Evolutionary conservation across 1,284 basidiomycete genomes (phyloP).

Genomic region (Fomitopsis palustris): DNA sequence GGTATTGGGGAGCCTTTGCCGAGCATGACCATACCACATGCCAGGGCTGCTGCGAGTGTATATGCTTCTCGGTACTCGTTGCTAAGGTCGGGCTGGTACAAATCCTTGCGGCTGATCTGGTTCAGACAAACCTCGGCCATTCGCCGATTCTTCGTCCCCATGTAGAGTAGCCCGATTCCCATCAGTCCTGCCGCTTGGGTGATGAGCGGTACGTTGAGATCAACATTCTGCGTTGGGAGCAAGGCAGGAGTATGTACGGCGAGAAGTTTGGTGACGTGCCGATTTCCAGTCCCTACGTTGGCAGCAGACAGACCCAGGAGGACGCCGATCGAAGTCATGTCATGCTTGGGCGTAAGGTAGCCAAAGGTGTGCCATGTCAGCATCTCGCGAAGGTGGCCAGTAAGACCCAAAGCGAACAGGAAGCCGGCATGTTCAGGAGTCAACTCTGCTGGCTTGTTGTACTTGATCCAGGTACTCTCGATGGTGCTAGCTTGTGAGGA

Average conservation of each 20-base stretch:
- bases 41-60: slow-evolving; percentile 83
- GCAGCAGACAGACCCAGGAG: slow-evolving; percentile 90
- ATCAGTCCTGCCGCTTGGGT: slow-evolving; percentile 90
- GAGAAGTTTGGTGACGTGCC: slow-evolving; percentile 85
- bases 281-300: slow-evolving; percentile 85
- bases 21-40: slow-evolving; percentile 95
- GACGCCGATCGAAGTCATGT: slow-evolving; percentile 90
- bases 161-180: slow-evolving; percentile 87
- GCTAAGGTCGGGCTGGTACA: slow-evolving; percentile 77
- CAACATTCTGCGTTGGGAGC: slow-evolving; percentile 82
- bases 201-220: slow-evolving; percentile 86
- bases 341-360: slow-evolving; percentile 94
- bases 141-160: slow-evolving; percentile 82
- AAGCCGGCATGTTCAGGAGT: slow-evolving; percentile 95
- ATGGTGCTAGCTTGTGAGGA: slow-evolving; percentile 74
- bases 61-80: slow-evolving; percentile 90
- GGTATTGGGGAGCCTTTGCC: slow-evolving; percentile 78
- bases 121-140: slow-evolving; percentile 90
- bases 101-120: slow-evolving; percentile 78
- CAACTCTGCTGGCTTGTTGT: slow-evolving; percentile 84
- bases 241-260: slow-evolving; percentile 93
- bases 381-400: slow-evolving; percentile 86
- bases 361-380: slow-evolving; percentile 87
- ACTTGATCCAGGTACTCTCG: slow-evolving; percentile 91
- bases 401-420: slow-evolving; percentile 88